Conservation (phyloP, 2,329 filamentous ascomycete species). For the Colletotrichum graminicola region DNA sequence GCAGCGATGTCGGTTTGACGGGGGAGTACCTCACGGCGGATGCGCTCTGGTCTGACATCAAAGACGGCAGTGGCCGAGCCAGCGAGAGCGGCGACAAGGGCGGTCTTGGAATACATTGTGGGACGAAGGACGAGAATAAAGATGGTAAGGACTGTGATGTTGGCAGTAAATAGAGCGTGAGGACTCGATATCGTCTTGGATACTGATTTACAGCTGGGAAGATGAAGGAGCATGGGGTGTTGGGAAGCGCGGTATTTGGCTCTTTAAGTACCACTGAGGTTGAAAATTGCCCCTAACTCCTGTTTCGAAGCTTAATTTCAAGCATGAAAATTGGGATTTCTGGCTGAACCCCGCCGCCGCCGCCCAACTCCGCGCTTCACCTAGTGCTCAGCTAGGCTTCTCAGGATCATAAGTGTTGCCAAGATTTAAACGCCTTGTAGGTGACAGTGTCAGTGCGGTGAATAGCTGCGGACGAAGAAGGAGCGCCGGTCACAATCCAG, state of each 20-base stretch:
- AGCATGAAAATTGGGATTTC: slow-evolving; percentile 5
- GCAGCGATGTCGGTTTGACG: slow-evolving; percentile 44
- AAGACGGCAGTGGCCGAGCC: slow-evolving; percentile 43
- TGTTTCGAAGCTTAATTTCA: slow-evolving; percentile 20
- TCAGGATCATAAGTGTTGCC: slow-evolving; percentile 3
- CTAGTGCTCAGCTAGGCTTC: slow-evolving; percentile 19
- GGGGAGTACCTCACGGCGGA: slow-evolving; percentile 43
- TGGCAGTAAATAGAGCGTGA: neutral
- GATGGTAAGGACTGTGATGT: neutral
- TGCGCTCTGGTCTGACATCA: slow-evolving; percentile 38
- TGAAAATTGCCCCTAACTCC: slow-evolving; percentile 15
- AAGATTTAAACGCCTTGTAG: neutral
- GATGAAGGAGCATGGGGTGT: neutral
- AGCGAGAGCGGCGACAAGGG: slow-evolving; percentile 45
- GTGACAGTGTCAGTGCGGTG: neutral
- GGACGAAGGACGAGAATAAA: neutral
- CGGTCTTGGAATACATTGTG: slow-evolving; percentile 46
- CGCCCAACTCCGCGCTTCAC: neutral
- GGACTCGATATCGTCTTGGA: neutral
- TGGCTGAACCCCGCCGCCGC: neutral
- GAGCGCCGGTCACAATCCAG: neutral
- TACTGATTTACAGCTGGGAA: neutral
- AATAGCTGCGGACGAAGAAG: neutral
- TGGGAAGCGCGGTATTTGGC: neutral
- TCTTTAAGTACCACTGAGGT: slow-evolving; percentile 1